phyloP scores from a whole-genome alignment of 441 rosid species.

The Erodium moschatum region DNA sequence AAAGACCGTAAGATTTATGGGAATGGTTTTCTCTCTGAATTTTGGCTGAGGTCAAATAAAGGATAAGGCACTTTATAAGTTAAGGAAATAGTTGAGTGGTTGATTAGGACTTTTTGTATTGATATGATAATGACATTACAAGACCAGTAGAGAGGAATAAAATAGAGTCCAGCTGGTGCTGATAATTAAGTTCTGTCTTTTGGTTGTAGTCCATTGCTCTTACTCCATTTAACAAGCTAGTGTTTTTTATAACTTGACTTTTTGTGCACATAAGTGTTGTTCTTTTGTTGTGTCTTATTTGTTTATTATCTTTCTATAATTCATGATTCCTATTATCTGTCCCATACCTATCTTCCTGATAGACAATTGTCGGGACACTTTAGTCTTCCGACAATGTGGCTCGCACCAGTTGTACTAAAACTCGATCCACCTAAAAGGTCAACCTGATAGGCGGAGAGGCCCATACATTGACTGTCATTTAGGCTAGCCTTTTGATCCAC shows the following conservation, averaged over 20 bases:
- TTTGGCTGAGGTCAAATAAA: not conserved
- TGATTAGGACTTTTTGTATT: not conserved
- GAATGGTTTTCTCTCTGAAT: not conserved
- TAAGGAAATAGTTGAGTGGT: constrained; percentile 3
- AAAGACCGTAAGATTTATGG: not conserved
- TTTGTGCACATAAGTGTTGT: too few species aligned
- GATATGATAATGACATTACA: not conserved
- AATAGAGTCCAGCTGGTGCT: not conserved
- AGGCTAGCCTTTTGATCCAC: too few species aligned
- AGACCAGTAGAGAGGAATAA: not conserved
- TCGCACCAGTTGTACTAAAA: too few species aligned
- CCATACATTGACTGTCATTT: too few species aligned
- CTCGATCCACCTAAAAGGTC: too few species aligned
- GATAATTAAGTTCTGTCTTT: constrained; percentile 1
- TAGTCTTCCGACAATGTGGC: too few species aligned
- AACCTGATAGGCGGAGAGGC: too few species aligned
- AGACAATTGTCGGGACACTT: too few species aligned
- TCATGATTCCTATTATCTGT: too few species aligned
- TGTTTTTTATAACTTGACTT: not conserved
- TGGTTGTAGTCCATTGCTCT: not conserved
- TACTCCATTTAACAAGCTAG: not conserved
- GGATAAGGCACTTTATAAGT: not conserved
- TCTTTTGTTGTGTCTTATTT: too few species aligned
- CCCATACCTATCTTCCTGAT: too few species aligned
- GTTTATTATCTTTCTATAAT: too few species aligned